Base-by-base conservation (phyloP, 345 rosid genomes). In the Eucalyptus regnans region DNA sequence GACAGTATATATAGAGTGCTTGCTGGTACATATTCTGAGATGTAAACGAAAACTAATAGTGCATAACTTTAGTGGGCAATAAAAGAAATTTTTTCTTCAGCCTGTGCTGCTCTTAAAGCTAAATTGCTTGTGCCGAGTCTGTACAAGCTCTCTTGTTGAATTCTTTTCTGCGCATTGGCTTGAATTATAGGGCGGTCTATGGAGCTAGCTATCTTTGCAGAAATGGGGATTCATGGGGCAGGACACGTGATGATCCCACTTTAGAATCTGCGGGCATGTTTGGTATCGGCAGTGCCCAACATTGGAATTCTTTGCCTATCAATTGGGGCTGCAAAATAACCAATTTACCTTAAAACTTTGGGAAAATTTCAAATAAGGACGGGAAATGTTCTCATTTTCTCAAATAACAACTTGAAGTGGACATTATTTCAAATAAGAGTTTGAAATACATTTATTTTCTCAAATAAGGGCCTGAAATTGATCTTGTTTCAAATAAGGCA, bases 391-490 rank as follows among this genome's bases (percentile, higher is more conserved):
- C 1, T 16, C 20, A 16, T 51, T 51, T 51, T 51, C 8, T 51
- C 18, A 16, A 51, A 51, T 51, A 51, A 16, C 0, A 51, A 0
- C 1, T 0, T 16, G 3, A 15, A 50, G 7, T 50, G 1, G 54
- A 51, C 20, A 51, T 51, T 16, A 1, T 16, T 51, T 51, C 0
- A 51, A 51, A 51, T 51, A 16, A 51, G 0, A 51, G 20, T 0
- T 18, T 3, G 54, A 51, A 51, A 51, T 16, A 51, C 0, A 7
- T 51, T 51, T 1, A 51, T 51, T 16, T 51, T 50, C 0, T 51
- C 54, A 51, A 51, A 51, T 51, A 51, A 51, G 7, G 17, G 8
- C 1, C 16, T 51, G 1, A 16, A 16, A 7, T 51, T 51, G 0
- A 51, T 51, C 8, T 51, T 51, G 15, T 51, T 51, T 51, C 20